Base-by-base conservation (phyloP, 108 stramenopile species). In the Epithemia pelagica region DNA sequence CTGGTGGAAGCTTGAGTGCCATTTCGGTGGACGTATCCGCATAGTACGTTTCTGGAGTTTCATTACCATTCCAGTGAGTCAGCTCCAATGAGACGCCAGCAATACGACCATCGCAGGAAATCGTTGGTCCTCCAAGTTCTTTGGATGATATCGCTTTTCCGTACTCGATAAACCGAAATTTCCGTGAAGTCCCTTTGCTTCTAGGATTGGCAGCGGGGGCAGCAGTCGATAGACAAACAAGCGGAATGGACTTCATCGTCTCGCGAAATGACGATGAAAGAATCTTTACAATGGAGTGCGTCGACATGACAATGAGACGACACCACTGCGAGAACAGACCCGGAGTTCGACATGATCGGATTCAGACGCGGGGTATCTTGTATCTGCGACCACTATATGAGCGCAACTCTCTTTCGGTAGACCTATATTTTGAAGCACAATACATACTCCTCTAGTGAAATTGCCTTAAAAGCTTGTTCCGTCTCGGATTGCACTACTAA, bases 11-110 rank as follows among this genome's bases (percentile, higher is more conserved):
- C 21, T 61, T 69, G 28, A 69, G 19, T 3, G 68, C 68, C 61
- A 69, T 69, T 28, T 69, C 68, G 59, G 68, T 69, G 3, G 68
- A 69, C 20, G 68, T 69, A 32, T 69, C 68, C 22, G 68, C 68
- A 29, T 69, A 69, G 3, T 61, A 51, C 18, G 19, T 20, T 28
- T 69, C 68, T 18, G 68, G 68, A 25, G 68, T 69, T 52, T 62
- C 32, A 53, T 69, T 69, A 26, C 54, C 61, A 20, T 28, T 62
- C 68, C 68, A 69, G 31, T 69, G 68, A 33, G 68, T 69, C 3
- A 69, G 5, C 31, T 69, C 68, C 46, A 69, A 29, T 15, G 68
- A 27, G 27, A 51, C 59, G 10, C 68, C 68, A 23, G 30, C 23
- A 7, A 69, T 51, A 7, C 62, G 61, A 30, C 68, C 68, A 30